phyloP scores from a whole-genome alignment of 139 green algal genomes.

The Chlamydomonas incerta region DNA sequence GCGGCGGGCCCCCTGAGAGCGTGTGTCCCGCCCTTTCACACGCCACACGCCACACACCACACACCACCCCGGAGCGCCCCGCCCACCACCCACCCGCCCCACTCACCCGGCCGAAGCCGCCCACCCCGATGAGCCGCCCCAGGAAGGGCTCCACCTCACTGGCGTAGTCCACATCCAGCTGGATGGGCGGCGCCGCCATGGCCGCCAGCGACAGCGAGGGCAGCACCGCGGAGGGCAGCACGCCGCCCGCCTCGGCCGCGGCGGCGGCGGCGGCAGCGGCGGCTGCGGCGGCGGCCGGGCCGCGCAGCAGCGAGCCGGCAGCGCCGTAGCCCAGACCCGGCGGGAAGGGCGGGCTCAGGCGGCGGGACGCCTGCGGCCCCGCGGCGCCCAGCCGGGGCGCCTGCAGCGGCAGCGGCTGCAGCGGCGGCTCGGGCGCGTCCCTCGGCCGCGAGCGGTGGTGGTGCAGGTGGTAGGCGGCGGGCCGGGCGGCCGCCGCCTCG shows the following conservation, averaged over 20 bases:
- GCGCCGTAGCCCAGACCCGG: too few species aligned
- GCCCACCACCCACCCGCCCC: not conserved
- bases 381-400: not conserved
- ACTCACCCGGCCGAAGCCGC: conserved; percentile 72
- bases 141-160: conserved; percentile 75
- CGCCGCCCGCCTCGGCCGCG: conserved; percentile 31
- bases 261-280: too few species aligned
- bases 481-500: too few species aligned
- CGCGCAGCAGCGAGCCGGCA: too few species aligned
- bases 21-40: too few species aligned
- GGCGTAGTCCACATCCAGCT: conserved; percentile 78
- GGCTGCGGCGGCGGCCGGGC: too few species aligned
- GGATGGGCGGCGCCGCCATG: conserved; percentile 46
- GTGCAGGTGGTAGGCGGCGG: too few species aligned
- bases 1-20: too few species aligned
- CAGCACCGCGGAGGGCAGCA: not conserved
- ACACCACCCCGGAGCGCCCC: not conserved
- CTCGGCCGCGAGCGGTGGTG: too few species aligned
- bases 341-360: not conserved
- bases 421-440: not conserved
- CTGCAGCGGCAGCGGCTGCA: conserved; percentile 10
- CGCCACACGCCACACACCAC: too few species aligned
- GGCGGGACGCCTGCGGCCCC: not conserved
- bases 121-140: conserved; percentile 67
- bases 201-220: conserved; percentile 31